A percentile compares a stretch with the other conserved stretches of the same genome.
Evolutionary conservation across 257 asterid genomes (phyloP).

Genomic region (Solanum virginianum): DNA sequence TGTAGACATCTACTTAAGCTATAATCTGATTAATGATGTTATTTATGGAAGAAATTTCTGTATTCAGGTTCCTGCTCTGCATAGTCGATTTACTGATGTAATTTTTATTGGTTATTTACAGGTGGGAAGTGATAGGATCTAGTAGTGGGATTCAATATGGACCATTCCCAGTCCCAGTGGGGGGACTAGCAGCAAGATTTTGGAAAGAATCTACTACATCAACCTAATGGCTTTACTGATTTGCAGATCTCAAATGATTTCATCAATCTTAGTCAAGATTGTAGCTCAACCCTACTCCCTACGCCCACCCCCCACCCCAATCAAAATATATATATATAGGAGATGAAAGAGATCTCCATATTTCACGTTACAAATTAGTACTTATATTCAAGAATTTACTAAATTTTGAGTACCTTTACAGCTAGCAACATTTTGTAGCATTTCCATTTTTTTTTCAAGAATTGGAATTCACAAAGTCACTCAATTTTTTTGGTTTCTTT

Average conservation of each 20-base stretch:
- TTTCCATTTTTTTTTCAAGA: conserved; percentile 3
- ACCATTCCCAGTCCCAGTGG: conserved; percentile 72
- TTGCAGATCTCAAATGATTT: conserved; percentile 1
- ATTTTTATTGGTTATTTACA: conserved; percentile 19
- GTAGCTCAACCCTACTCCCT: neutral
- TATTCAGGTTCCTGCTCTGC: neutral
- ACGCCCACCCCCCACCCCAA: neutral
- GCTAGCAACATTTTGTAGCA: conserved; percentile 13
- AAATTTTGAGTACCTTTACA: conserved; percentile 16
- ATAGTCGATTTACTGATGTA: neutral
- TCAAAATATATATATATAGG: neutral
- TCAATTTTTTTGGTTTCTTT: neutral
- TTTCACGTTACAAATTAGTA: neutral
- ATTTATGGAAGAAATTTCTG: neutral
- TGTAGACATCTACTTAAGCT: neutral
- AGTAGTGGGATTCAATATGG: conserved; percentile 51
- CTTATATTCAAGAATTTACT: neutral
- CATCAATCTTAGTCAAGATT: conserved; percentile 2
- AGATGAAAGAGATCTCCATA: neutral
- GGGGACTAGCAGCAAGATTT: conserved; percentile 71
- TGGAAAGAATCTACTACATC: conserved; percentile 30
- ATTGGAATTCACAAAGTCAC: conserved; percentile 5
- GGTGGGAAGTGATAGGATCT: conserved; percentile 67
- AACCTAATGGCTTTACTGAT: neutral
- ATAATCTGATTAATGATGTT: neutral